phyloP scores from a whole-genome alignment of 805 yeast genomes.

The Yarrowia deformans region DNA sequence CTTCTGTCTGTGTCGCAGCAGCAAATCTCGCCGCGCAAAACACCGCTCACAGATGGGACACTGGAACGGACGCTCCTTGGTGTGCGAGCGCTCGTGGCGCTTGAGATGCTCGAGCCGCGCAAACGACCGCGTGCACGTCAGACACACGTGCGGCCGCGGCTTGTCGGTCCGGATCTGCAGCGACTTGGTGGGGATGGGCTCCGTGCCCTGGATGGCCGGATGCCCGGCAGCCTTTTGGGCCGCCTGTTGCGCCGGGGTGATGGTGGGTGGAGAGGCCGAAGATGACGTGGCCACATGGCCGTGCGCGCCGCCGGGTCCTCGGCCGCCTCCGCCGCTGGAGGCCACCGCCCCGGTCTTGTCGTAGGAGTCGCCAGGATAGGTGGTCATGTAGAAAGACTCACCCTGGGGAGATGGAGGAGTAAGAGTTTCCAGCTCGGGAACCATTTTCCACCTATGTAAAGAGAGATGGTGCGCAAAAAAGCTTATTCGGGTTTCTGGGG shows the following conservation, averaged over 20 bases:
- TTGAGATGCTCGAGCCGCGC: conserved; percentile 93
- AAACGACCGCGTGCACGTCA: conserved; percentile 92
- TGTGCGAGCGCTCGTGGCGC: conserved; percentile 92
- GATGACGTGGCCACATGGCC: background rate
- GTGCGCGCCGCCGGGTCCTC: background rate
- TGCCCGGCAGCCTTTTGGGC: conserved; percentile 39
- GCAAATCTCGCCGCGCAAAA: conserved; percentile 77
- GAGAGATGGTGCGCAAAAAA: background rate
- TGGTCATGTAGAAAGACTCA: conserved; percentile 21
- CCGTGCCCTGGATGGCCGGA: conserved; percentile 47
- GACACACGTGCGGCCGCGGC: conserved; percentile 91
- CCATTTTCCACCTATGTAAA: background rate
- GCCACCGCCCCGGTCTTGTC: conserved; percentile 16
- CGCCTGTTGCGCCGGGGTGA: conserved; percentile 39
- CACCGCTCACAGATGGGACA: conserved; percentile 97
- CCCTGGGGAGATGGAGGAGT: conserved; percentile 38
- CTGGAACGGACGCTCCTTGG: conserved; percentile 94
- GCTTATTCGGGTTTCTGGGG: too few species aligned
- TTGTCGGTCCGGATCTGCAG: conserved; percentile 86
- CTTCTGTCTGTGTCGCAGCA: conserved; percentile 93
- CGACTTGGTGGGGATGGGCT: conserved; percentile 87
- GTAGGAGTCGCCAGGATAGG: conserved; percentile 10
- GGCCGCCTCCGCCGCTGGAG: too few species aligned
- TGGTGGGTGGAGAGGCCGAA: background rate
- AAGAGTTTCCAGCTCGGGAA: conserved; percentile 39